phyloP scores from a whole-genome alignment of 2,329 filamentous ascomycete species.

The Hypocreales sp. region DNA sequence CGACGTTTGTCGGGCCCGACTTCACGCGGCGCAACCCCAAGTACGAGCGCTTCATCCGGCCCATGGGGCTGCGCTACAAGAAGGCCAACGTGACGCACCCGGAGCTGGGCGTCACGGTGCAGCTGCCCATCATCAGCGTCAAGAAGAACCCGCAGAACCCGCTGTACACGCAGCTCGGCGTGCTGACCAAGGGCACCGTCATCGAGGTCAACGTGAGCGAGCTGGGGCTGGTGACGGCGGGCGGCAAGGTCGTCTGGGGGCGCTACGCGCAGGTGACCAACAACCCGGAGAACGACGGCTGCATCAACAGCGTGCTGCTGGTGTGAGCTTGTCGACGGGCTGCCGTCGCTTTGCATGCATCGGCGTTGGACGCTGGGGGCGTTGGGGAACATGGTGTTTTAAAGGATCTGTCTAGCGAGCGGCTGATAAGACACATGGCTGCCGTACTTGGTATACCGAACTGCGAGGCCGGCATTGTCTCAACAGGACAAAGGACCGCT shows the following conservation, averaged over 20 bases:
- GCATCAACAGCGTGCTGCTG: slow-evolving; percentile 24
- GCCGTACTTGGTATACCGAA: too few relatives aligned
- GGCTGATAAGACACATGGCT: too few relatives aligned
- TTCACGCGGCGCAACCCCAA: slow-evolving; percentile 84
- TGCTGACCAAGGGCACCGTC: slow-evolving; percentile 64
- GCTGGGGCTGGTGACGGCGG: slow-evolving; percentile 76
- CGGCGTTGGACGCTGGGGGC: slow-evolving; percentile 11
- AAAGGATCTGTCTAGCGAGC: too few relatives aligned
- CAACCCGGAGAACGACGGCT: slow-evolving; percentile 31
- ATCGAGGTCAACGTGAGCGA: slow-evolving; percentile 92
- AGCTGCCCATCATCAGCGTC: slow-evolving; percentile 60
- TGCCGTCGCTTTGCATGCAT: slow-evolving; percentile 9
- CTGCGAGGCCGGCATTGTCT: too few relatives aligned
- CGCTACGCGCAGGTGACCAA: slow-evolving; percentile 47
- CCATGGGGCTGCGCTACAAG: slow-evolving; percentile 35
- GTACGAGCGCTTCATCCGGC: slow-evolving; percentile 41
- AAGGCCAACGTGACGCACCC: slow-evolving; percentile 49
- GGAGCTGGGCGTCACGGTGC: slow-evolving; percentile 73
- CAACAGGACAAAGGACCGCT: too few relatives aligned
- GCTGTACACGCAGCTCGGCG: slow-evolving; percentile 83
- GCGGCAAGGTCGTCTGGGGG: slow-evolving; percentile 89
- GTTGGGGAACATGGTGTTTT: too few relatives aligned
- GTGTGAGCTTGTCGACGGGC: too few relatives aligned
- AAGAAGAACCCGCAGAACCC: slow-evolving; percentile 65
- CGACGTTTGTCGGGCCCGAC: slow-evolving; percentile 68